Evolutionary conservation across 2,329 filamentous ascomycete genomes (phyloP), one percentile per base, ranked within the genome.

Genomic region (Fusarium tricinctum): DNA sequence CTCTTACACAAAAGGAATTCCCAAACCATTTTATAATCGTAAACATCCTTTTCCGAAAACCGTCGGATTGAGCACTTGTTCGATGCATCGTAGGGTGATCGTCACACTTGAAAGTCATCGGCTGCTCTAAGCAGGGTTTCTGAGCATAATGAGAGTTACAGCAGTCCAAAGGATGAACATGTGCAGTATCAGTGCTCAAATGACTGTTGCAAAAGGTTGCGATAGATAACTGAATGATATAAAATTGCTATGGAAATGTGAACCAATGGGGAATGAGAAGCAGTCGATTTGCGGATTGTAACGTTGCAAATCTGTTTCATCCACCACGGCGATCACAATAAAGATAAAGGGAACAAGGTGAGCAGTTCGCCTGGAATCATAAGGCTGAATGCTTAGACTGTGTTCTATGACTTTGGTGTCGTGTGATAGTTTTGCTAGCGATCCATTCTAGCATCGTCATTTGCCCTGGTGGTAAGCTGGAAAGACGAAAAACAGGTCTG

Each of bases 241-340:
- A 10, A 38, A 10, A 38, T 38, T 26, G 8, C 22, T 14, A 8
- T 47, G 19, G 8, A 9, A n/a, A 32, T 17, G 35, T 8, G 22
- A 14, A 26, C 14, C n/a, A 23, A 35, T 6, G 3, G 19, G 4
- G 12, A 17, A 20, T 22, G 30, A 48, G 20, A 15, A n/a, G 14
- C 17, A 35, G 6, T 15, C 17, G 8, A 14, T 40, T 22, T 57
- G 43, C 38, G 57, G 49, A 58, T 22, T 57, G 59, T 26, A 63
- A 63, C 60, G 60, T 63, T 63, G 50, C 60, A 57, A 42, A 57
- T 12, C 6, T 39, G 60, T 63, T 39, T 48, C 49, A 58, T 22
- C 22, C 33, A 5, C 5, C 8, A 19, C 6, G 15, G 6, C 20
- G 26, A 44, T 57, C 32, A 26, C 14, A 17, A 6, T 12, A 22